phyloP scores from a whole-genome alignment of 1,139 yeast species.

The Suhomyces ambrosiae region DNA sequence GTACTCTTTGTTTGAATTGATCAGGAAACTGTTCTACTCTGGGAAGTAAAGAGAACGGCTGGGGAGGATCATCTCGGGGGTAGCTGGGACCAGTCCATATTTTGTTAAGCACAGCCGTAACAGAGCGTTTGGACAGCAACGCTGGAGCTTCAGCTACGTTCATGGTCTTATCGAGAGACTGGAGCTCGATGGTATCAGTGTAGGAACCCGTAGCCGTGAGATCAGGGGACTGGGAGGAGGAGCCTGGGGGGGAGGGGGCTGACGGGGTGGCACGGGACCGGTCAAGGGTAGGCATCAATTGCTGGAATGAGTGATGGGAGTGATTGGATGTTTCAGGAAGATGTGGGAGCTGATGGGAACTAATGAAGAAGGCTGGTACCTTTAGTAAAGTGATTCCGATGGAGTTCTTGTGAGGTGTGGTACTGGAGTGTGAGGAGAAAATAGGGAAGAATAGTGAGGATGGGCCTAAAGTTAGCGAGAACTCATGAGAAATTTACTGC shows the following conservation, averaged over 20 bases:
- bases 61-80: conserved; percentile 53
- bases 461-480: too few species aligned
- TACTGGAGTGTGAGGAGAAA: too few species aligned
- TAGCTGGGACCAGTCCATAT: conserved; percentile 56
- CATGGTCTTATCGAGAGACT: conserved; percentile 5
- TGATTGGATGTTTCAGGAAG: too few species aligned
- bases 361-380: too few species aligned
- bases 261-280: background rate
- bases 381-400: too few species aligned
- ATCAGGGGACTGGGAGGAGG: conserved; percentile 1
- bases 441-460: too few species aligned
- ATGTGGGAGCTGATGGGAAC: too few species aligned
- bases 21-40: conserved; percentile 49
- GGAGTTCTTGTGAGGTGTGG: too few species aligned
- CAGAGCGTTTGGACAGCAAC: background rate
- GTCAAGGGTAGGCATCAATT: too few species aligned
- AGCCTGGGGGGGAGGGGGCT: background rate
- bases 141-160: background rate
- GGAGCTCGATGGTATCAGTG: conserved; percentile 8
- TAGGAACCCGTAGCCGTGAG: too few species aligned
- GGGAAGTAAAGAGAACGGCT: conserved; percentile 23
- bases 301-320: too few species aligned
- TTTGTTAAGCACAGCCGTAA: background rate
- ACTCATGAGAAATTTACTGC: too few species aligned
- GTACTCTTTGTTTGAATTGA: conserved; percentile 32